Conservation (phyloP, 2,329 filamentous ascomycete species). For the Calycina herbarum region DNA sequence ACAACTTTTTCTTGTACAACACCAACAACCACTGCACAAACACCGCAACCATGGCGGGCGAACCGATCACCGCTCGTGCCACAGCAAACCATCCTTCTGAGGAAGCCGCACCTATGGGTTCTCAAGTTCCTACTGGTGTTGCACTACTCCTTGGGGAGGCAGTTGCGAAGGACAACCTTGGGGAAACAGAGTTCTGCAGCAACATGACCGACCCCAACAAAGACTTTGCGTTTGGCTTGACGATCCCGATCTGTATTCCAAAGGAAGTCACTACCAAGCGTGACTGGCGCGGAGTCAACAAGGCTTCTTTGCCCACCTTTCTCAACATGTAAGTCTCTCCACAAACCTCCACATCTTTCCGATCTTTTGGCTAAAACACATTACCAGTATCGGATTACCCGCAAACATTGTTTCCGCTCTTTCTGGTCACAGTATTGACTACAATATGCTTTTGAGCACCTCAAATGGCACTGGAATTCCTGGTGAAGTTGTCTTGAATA, state of each 20-base stretch:
- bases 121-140: no score
- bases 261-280: not conserved
- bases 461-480: conserved; percentile 11
- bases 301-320: not conserved
- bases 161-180: not conserved
- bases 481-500: conserved; percentile 27
- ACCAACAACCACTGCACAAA: not conserved
- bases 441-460: conserved; percentile 9
- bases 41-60: no score
- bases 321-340: not conserved
- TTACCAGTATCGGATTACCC: not conserved
- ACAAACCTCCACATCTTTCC: not conserved
- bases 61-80: not conserved
- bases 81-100: not conserved
- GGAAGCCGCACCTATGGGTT: not conserved
- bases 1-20: not conserved
- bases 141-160: no score
- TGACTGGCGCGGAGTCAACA: not conserved
- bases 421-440: not conserved
- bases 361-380: not conserved
- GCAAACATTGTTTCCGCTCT: not conserved
- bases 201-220: no score
- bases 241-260: not conserved
- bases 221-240: not conserved
- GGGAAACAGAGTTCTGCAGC: not conserved